Evolutionary conservation across 495 filamentous ascomycete genomes (phyloP).

Genomic region (Amorphotheca resinae): DNA sequence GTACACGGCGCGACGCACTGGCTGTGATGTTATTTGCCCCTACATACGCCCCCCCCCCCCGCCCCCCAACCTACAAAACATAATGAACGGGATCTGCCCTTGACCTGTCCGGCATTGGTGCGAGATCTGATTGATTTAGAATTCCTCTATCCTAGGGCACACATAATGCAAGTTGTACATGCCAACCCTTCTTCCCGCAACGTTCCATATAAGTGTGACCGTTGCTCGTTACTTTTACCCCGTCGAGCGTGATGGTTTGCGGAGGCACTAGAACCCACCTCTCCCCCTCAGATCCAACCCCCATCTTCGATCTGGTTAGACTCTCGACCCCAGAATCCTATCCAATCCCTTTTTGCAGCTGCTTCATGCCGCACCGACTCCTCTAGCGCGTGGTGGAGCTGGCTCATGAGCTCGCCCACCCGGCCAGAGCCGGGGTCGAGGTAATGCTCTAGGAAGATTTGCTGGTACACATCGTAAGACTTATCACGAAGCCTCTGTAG

Average conservation of each 20-base stretch:
- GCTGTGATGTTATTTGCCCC: background rate
- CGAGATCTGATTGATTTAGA: background rate
- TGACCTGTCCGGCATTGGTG: background rate
- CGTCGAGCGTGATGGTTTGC: too few relatives aligned
- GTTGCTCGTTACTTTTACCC: background rate
- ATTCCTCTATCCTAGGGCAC: background rate
- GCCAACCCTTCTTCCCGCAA: background rate
- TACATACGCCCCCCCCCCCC: background rate
- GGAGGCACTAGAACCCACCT: too few relatives aligned
- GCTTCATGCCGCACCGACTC: conserved; percentile 5
- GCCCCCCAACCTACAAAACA: too few relatives aligned
- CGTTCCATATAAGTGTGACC: background rate
- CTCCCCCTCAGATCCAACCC: conserved; percentile 2
- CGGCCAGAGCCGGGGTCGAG: conserved; percentile 4
- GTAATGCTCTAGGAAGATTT: conserved; percentile 9
- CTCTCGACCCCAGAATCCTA: conserved; percentile 11
- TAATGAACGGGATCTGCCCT: background rate
- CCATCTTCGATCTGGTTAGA: conserved; percentile 1
- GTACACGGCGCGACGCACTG: background rate
- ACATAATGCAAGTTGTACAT: background rate
- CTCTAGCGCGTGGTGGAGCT: conserved; percentile 11
- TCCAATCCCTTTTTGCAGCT: conserved; percentile 9
- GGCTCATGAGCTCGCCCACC: conserved; percentile 4
- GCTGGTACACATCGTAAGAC: conserved; percentile 11
- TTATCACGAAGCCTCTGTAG: conserved; percentile 14